Percentiles rank a stretch among this genome's conserved stretches.
Evolutionary conservation across 768 basidiomycete genomes (phyloP).

Genomic region (Rhodotorula paludigena): DNA sequence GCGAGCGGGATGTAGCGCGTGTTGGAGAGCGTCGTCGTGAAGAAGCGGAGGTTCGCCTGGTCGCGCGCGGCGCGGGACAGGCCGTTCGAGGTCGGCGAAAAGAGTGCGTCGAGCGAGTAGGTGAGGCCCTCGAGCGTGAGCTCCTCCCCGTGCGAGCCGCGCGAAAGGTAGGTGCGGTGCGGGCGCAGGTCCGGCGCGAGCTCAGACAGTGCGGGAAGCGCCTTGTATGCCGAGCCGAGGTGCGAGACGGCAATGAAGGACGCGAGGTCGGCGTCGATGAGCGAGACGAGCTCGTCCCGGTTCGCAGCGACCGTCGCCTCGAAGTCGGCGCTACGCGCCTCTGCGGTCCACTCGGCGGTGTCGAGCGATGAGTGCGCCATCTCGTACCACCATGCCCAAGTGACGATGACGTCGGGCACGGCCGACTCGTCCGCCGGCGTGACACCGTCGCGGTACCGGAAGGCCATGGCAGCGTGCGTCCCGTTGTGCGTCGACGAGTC

Average conservation of each 20-base stretch:
- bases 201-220: not conserved
- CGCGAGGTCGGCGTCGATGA: slow-evolving; percentile 19
- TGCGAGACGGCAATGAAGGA: not conserved
- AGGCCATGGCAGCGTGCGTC: slow-evolving; percentile 11
- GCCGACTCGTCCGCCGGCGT: not conserved
- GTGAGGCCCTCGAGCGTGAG: slow-evolving; percentile 16
- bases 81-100: not conserved
- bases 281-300: slow-evolving; percentile 17
- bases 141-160: slow-evolving; percentile 31
- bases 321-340: not conserved
- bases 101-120: slow-evolving; percentile 24
- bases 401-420: slow-evolving; percentile 12
- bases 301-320: slow-evolving; percentile 1
- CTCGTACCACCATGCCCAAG: slow-evolving; percentile 36
- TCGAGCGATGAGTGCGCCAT: not conserved
- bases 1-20: slow-evolving; percentile 33
- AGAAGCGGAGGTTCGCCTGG: slow-evolving; percentile 16
- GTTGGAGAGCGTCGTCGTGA: slow-evolving; percentile 35
- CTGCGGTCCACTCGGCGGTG: not conserved
- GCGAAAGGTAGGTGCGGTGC: slow-evolving; percentile 30
- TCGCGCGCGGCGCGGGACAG: slow-evolving; percentile 14
- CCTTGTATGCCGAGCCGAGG: not conserved
- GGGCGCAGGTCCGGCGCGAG: slow-evolving; percentile 8
- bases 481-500: slow-evolving; percentile 35
- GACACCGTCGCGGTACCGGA: slow-evolving; percentile 5